Evolutionary conservation across 129 eudicot species (phyloP).

Genomic region (Heracleum sosnowskyi): DNA sequence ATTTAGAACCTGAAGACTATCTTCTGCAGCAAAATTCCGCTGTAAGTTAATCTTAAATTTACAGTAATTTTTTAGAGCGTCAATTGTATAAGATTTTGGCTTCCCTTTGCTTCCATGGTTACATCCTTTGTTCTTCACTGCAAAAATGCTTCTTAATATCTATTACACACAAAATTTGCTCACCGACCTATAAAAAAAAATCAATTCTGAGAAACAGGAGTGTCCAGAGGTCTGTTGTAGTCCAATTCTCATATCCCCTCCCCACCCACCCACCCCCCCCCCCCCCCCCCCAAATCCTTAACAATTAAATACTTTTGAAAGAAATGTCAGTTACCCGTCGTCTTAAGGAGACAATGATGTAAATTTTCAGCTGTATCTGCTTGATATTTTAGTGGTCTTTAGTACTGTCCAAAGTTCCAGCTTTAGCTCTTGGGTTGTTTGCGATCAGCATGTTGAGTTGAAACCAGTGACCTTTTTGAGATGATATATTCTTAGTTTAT

Average conservation of each 20-base stretch:
- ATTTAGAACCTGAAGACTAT: constrained; percentile 68
- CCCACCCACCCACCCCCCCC: not conserved
- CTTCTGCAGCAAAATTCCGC: constrained; percentile 66
- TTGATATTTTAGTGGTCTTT: not conserved
- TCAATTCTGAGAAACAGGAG: not conserved
- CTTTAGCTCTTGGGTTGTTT: not conserved
- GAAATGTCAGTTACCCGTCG: not conserved
- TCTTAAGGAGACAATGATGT: not conserved
- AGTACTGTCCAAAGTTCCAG: not conserved
- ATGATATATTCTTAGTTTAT: not conserved
- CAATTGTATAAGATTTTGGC: not conserved
- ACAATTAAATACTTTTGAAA: not conserved
- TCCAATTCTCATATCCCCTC: not conserved
- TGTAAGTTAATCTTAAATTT: constrained; percentile 32
- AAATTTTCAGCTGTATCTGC: not conserved
- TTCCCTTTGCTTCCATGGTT: not conserved
- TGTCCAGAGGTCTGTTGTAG: not conserved
- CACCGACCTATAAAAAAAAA: not conserved
- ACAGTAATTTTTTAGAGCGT: not conserved
- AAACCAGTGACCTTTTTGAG: not conserved
- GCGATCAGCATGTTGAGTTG: not conserved
- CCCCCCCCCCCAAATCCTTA: not conserved
- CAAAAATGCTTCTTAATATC: not conserved
- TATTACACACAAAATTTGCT: not conserved
- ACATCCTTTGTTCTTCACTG: not conserved